A percentile compares a stretch with the other conserved stretches of the same genome.
phyloP scores from a whole-genome alignment of 305 asterid species.

The Fraxinus latifolia region DNA sequence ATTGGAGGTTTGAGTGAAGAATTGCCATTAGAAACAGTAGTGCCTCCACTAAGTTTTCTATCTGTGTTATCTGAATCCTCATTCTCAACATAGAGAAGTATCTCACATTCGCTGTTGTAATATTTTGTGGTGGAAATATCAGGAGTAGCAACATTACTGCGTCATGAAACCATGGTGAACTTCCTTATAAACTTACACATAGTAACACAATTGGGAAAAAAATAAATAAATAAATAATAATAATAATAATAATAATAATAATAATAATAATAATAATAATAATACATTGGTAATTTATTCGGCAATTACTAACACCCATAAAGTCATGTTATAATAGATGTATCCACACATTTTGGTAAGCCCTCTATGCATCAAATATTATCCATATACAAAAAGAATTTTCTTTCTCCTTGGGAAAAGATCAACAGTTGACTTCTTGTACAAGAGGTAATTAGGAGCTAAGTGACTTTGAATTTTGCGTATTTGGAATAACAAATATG shows the following conservation, averaged over 20 bases:
- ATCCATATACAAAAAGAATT: not conserved
- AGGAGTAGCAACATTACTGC: constrained; percentile 49
- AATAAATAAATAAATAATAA: too few species aligned
- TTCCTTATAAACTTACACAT: not conserved
- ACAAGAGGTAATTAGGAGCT: not conserved
- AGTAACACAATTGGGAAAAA: not conserved
- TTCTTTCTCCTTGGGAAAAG: not conserved
- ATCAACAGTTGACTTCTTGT: not conserved
- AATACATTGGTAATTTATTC: not conserved
- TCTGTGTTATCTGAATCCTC: constrained; percentile 52
- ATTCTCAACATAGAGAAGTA: constrained; percentile 46
- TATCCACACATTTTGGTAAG: constrained; percentile 8
- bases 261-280: too few species aligned
- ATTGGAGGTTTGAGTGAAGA: constrained; percentile 54
- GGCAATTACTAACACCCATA: constrained; percentile 3
- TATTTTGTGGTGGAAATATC: constrained; percentile 35
- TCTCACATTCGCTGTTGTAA: constrained; percentile 43
- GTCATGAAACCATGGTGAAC: constrained; percentile 23
- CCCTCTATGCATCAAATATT: not conserved
- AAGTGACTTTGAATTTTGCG: not conserved
- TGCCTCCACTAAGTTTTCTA: constrained; percentile 42
- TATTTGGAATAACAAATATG: not conserved
- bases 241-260: too few species aligned
- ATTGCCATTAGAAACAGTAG: constrained; percentile 34
- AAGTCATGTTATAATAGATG: not conserved